A percentile compares a stretch with the other conserved stretches of the same genome.
phyloP scores from a whole-genome alignment of 176 grass and related monocot genomes.

The Chrysopogon serrulatus region DNA sequence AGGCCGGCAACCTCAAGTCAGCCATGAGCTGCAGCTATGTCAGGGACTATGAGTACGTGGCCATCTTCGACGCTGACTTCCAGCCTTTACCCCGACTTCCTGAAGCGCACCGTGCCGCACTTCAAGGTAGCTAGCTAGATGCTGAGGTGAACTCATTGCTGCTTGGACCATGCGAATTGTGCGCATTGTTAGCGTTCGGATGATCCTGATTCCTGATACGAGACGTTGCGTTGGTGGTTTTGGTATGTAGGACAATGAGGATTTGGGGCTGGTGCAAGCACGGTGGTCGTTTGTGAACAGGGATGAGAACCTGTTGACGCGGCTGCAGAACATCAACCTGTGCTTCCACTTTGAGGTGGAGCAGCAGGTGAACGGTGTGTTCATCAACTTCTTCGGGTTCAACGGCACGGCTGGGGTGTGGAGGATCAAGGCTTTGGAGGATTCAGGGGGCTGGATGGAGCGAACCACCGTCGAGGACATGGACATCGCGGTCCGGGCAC shows the following conservation, averaged over 20 bases:
- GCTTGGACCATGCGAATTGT: background rate
- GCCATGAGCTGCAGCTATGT: constrained; percentile 90
- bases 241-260: constrained; percentile 73
- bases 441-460: constrained; percentile 90
- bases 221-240: background rate
- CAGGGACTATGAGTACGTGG: constrained; percentile 74
- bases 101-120: constrained; percentile 71
- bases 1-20: constrained; percentile 86
- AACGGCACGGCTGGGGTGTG: constrained; percentile 93
- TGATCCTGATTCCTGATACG: background rate
- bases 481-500: constrained; percentile 86
- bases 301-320: constrained; percentile 87
- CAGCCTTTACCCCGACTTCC: constrained; percentile 75
- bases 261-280: constrained; percentile 72
- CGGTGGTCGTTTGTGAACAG: constrained; percentile 96
- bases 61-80: constrained; percentile 94
- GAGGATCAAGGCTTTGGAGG: constrained; percentile 76
- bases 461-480: constrained; percentile 96
- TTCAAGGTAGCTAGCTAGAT: constrained; percentile 56
- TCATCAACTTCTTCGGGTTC: constrained; percentile 95
- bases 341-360: constrained; percentile 99
- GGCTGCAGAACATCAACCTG: constrained; percentile 87
- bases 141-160: no score
- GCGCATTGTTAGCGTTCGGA: background rate
- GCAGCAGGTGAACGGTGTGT: constrained; percentile 85